These are phyloP conservation scores for Sporisorium graminicola DNA, from an alignment of 1,284 basidiomycete genomes.

Conservation along the genomic window DNA sequence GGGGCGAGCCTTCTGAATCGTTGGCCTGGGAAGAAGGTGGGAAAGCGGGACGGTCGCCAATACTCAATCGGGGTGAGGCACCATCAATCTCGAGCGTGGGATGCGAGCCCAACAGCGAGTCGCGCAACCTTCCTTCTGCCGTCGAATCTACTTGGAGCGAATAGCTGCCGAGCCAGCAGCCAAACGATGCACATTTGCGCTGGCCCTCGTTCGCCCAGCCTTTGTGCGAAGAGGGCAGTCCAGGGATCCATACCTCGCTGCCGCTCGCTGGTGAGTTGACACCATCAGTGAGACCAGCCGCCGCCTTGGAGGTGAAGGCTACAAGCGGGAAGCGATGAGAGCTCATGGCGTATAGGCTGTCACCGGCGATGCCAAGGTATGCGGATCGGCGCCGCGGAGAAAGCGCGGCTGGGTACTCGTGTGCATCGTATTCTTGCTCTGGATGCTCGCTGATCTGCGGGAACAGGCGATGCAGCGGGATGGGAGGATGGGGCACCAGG, in stretches of 20 bases:
- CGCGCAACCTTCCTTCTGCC: constrained; percentile 38
- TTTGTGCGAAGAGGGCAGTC: constrained; percentile 37
- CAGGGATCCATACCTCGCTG: constrained; percentile 14
- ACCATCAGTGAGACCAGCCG: constrained; percentile 31
- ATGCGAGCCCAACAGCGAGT: constrained; percentile 34
- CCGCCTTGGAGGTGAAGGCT: constrained; percentile 47
- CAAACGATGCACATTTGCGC: constrained; percentile 51
- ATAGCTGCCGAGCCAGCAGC: constrained; percentile 63
- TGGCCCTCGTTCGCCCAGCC: constrained; percentile 44
- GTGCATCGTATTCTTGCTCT: constrained; percentile 2
- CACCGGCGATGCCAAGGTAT: constrained; percentile 61
- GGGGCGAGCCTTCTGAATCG: constrained; percentile 6
- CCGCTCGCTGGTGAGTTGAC: constrained; percentile 12
- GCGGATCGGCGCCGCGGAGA: constrained; percentile 35
- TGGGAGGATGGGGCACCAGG: constrained; percentile 54
- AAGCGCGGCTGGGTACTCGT: background rate
- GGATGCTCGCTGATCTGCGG: constrained; percentile 44
- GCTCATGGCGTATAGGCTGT: constrained; percentile 64
- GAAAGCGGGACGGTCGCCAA: constrained; percentile 41
- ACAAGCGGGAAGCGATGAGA: constrained; percentile 56
- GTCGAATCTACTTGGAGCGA: constrained; percentile 42
- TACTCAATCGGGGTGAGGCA: constrained; percentile 30
- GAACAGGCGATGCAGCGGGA: constrained; percentile 45
- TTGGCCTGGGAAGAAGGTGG: constrained; percentile 4
- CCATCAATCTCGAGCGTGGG: constrained; percentile 46